Percentiles rank a stretch among this genome's conserved stretches.
Conservation (phyloP, 2,329 filamentous ascomycete species). For the Pseudogymnoascus sp. region DNA sequence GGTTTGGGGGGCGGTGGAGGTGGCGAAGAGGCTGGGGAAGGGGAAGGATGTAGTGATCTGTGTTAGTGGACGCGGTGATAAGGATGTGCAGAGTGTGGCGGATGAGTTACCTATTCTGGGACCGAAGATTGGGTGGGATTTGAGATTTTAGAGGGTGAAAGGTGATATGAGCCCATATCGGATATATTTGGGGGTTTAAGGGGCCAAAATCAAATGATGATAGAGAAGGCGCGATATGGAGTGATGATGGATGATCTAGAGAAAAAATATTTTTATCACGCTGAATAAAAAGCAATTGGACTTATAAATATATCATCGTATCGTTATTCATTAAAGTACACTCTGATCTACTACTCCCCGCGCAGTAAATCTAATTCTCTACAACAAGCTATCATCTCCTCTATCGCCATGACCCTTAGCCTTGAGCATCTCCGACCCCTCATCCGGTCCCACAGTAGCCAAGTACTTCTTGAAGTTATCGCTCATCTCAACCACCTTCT, state of each 20-base stretch:
- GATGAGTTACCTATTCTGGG: constrained; percentile 85
- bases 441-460: constrained; percentile 11
- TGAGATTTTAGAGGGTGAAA: constrained; percentile 43
- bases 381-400: constrained; percentile 17
- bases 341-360: not conserved
- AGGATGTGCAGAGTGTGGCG: constrained; percentile 97
- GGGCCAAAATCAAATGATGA: not conserved
- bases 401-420: constrained; percentile 14
- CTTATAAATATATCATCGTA: not conserved
- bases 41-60: constrained; percentile 89
- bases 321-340: not conserved
- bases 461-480: constrained; percentile 18
- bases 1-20: constrained; percentile 76
- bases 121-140: constrained; percentile 72
- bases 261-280: not conserved
- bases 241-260: not conserved
- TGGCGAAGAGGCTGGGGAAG: constrained; percentile 87
- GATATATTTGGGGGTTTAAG: not conserved
- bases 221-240: not conserved
- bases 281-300: constrained; percentile 4
- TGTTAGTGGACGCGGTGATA: constrained; percentile 86
- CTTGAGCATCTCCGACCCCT: not conserved
- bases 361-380: not conserved
- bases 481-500: constrained; percentile 19
- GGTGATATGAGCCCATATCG: not conserved